Conservation (phyloP, 768 basidiomycete genomes). For the Tubosaeta sp. region DNA sequence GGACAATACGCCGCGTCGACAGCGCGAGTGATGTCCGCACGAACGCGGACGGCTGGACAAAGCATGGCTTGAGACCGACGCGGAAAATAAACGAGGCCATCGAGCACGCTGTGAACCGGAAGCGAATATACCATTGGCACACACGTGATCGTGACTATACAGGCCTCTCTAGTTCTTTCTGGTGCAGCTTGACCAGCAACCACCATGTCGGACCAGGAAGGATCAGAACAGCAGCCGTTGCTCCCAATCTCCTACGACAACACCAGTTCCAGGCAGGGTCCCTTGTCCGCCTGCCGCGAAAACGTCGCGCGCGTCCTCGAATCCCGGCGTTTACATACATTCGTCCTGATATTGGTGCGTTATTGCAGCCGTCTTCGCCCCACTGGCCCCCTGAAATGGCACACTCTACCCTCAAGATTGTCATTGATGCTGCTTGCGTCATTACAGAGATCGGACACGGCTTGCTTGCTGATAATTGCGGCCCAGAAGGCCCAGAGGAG, state of each 20-base stretch:
- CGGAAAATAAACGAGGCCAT: constrained; percentile 16
- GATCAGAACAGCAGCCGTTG: constrained; percentile 47
- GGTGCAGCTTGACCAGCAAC: constrained; percentile 18
- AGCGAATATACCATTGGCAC: neutral
- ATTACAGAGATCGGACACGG: constrained; percentile 67
- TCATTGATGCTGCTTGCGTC: constrained; percentile 66
- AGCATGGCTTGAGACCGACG: constrained; percentile 15
- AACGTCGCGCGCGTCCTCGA: constrained; percentile 49
- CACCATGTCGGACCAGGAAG: constrained; percentile 34
- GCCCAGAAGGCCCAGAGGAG: constrained; percentile 36
- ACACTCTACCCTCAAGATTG: constrained; percentile 36
- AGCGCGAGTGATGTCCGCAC: constrained; percentile 1
- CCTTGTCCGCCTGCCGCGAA: constrained; percentile 26
- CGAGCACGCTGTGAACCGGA: neutral
- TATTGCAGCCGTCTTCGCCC: constrained; percentile 19
- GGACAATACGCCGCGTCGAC: constrained; percentile 3
- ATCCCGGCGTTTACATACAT: constrained; percentile 47
- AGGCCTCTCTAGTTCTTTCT: neutral
- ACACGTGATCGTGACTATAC: constrained; percentile 25
- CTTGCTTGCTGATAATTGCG: constrained; percentile 55
- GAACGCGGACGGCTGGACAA: constrained; percentile 2
- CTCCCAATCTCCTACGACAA: constrained; percentile 32
- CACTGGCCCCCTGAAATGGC: constrained; percentile 9
- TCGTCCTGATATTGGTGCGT: constrained; percentile 56
- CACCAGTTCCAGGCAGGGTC: constrained; percentile 3